Evolutionary conservation across 2,329 filamentous ascomycete species (phyloP).

Genomic region (Microdochium nivale): DNA sequence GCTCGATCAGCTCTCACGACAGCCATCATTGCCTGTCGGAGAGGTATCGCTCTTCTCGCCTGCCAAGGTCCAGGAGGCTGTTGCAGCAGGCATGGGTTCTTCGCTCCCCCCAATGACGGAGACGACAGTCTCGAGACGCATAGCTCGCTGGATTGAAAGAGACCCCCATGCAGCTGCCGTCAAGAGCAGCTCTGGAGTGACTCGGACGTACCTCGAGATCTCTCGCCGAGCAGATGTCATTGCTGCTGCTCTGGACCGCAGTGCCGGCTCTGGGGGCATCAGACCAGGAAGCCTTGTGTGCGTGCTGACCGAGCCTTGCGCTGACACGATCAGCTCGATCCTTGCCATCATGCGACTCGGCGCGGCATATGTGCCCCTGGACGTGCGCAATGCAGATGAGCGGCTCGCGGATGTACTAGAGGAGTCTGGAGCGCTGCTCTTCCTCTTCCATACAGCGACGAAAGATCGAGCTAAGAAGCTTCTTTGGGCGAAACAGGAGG

Average conservation of each 20-base stretch:
- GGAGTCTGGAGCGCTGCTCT: background rate
- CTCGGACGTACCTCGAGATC: slow-evolving; percentile 23
- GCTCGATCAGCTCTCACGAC: background rate
- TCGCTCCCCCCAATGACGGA: background rate
- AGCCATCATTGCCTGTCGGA: background rate
- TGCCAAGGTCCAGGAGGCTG: background rate
- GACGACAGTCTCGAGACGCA: background rate
- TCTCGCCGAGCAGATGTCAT: slow-evolving; percentile 20
- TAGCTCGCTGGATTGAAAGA: background rate
- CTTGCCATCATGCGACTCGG: slow-evolving; percentile 20
- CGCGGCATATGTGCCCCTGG: slow-evolving; percentile 16
- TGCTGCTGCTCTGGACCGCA: slow-evolving; percentile 13
- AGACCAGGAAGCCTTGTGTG: slow-evolving; percentile 11
- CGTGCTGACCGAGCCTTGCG: slow-evolving; percentile 19
- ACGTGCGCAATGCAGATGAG: slow-evolving; percentile 10
- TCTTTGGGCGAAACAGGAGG: slow-evolving; percentile 9
- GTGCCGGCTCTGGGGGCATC: slow-evolving; percentile 1
- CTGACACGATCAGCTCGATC: slow-evolving; percentile 14
- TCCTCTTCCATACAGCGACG: slow-evolving; percentile 7
- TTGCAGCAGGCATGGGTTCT: background rate
- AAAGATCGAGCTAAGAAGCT: slow-evolving; percentile 15
- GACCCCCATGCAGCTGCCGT: background rate
- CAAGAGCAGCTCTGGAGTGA: background rate
- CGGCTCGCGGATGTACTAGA: slow-evolving; percentile 14
- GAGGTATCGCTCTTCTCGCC: background rate